These are phyloP conservation scores for Limonium bicolor DNA, from an alignment of 148 eudicot species.

Conservation along the genomic window DNA sequence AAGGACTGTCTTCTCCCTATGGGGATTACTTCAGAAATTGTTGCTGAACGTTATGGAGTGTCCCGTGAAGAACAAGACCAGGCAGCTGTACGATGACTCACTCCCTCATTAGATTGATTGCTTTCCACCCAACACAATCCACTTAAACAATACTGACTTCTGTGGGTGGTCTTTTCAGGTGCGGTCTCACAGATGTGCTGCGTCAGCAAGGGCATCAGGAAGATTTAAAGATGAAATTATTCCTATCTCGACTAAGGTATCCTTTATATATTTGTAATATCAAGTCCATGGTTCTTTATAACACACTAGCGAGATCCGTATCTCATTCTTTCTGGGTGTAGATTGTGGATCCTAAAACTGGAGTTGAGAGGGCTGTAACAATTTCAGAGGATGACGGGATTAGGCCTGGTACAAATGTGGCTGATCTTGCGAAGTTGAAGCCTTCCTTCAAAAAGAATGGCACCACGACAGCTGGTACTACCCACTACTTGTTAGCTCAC, in stretches of 20 bases:
- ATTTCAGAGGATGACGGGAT: conserved; percentile 84
- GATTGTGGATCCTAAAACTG: conserved; percentile 95
- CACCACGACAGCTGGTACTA: conserved; percentile 83
- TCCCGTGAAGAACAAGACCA: conserved; percentile 94
- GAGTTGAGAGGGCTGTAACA: conserved; percentile 72
- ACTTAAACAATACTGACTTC: neutral
- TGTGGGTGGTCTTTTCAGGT: conserved; percentile 26
- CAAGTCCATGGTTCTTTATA: too few species aligned
- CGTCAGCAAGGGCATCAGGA: conserved; percentile 88
- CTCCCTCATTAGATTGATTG: too few species aligned
- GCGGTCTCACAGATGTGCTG: conserved; percentile 88
- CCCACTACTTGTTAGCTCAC: too few species aligned
- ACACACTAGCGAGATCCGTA: too few species aligned
- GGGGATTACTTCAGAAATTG: conserved; percentile 95
- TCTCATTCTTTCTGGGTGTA: too few species aligned
- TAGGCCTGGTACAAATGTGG: conserved; percentile 46
- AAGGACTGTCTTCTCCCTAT: conserved; percentile 95
- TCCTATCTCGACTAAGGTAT: conserved; percentile 77
- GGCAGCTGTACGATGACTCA: conserved; percentile 64
- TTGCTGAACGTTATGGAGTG: conserved; percentile 72
- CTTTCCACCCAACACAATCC: too few species aligned
- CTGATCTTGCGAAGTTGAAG: conserved; percentile 68
- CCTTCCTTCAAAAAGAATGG: conserved; percentile 90
- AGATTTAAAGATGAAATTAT: conserved; percentile 82
- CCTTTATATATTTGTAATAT: neutral